Conservation (phyloP, 495 filamentous ascomycete genomes). For the Penicillium bovifimosum region DNA sequence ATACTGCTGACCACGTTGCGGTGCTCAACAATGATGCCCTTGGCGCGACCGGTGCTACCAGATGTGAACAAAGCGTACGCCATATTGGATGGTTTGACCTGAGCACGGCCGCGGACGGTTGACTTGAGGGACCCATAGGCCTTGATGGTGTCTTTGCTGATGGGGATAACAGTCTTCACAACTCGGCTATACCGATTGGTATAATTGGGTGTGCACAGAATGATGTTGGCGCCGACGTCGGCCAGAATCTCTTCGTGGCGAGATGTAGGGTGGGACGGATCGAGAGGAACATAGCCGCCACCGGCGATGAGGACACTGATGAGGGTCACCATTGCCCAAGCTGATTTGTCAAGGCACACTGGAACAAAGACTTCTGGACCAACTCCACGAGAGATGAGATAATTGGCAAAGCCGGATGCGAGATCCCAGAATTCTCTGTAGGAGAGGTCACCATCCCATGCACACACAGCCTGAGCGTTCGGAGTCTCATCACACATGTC, state of each 20-base stretch:
- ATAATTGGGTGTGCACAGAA: constrained; percentile 37
- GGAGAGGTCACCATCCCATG: constrained; percentile 42
- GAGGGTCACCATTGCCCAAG: constrained; percentile 48
- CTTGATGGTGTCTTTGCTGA: constrained; percentile 35
- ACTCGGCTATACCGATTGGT: constrained; percentile 20
- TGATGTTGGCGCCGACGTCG: constrained; percentile 33
- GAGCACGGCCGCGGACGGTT: neutral
- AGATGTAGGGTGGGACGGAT: constrained; percentile 50
- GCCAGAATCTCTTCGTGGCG: constrained; percentile 39
- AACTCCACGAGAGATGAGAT: constrained; percentile 43
- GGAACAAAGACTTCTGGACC: constrained; percentile 46
- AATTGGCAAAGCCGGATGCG: constrained; percentile 33
- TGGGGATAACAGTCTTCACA: constrained; percentile 32
- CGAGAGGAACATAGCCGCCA: constrained; percentile 53
- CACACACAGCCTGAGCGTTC: constrained; percentile 33
- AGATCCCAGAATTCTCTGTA: constrained; percentile 34
- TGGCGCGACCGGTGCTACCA: constrained; percentile 56
- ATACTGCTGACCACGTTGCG: constrained; percentile 44
- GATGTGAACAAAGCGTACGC: constrained; percentile 44
- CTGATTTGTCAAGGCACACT: constrained; percentile 53
- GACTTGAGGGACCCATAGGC: constrained; percentile 25
- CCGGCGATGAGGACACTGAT: constrained; percentile 52
- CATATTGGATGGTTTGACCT: constrained; percentile 26
- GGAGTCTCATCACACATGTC: constrained; percentile 25
- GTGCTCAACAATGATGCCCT: constrained; percentile 48